These are phyloP conservation scores for Pseudopediastrum boryanum DNA, from an alignment of 139 green algal species.

Conservation along the genomic window DNA sequence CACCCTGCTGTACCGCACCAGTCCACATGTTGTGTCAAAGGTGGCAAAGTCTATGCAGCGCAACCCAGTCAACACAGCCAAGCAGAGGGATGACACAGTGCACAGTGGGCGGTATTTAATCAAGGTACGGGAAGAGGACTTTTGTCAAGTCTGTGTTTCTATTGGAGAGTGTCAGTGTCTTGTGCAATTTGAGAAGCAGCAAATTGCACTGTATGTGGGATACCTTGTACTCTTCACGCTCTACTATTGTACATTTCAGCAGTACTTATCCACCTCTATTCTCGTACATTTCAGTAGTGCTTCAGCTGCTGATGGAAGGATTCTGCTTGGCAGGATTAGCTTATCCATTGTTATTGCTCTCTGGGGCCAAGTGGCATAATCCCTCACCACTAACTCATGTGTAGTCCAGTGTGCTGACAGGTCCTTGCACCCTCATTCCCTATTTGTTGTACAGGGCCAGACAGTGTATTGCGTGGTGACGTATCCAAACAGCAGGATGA, in stretches of 20 bases:
- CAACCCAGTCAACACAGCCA: slow-evolving; percentile 2
- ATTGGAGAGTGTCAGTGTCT: background rate
- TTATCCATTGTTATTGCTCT: background rate
- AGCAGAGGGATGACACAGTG: slow-evolving; percentile 23
- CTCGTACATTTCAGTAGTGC: background rate
- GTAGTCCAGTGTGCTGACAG: background rate
- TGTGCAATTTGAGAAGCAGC: background rate
- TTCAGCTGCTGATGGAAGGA: background rate
- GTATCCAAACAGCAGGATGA: slow-evolving; percentile 66
- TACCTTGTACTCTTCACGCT: background rate
- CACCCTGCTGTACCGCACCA: slow-evolving; percentile 81
- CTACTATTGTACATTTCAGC: too few species aligned
- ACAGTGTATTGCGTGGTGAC: slow-evolving; percentile 55
- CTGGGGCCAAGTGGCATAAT: background rate
- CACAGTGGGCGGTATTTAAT: slow-evolving; percentile 41
- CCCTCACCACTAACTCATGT: background rate
- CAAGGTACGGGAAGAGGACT: background rate
- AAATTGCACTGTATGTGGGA: background rate
- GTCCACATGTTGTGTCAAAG: slow-evolving; percentile 54
- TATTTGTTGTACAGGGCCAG: slow-evolving; percentile 39
- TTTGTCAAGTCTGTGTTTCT: background rate
- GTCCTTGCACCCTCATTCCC: background rate
- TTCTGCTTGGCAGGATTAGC: background rate
- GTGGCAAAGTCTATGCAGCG: slow-evolving; percentile 58
- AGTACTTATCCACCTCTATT: background rate